Evolutionary conservation across 306 rosid genomes (phyloP).

Genomic region (Corylus heterophylla): DNA sequence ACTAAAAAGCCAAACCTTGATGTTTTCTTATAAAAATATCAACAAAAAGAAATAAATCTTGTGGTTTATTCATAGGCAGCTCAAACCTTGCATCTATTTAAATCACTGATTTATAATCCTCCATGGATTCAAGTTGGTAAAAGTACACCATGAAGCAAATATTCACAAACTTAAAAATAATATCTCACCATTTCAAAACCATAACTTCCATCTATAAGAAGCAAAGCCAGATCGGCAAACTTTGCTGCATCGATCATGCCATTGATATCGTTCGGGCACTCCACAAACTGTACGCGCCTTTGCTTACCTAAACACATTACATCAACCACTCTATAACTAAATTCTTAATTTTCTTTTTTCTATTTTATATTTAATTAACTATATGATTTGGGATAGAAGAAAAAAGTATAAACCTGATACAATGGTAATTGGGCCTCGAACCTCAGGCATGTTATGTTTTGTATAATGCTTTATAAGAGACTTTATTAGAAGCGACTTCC

Average conservation of each 20-base stretch:
- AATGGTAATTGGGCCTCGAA: conserved; percentile 86
- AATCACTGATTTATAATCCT: not conserved
- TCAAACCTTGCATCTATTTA: not conserved
- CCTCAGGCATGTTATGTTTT: conserved; percentile 78
- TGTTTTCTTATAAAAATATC: not conserved
- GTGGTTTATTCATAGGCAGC: not conserved
- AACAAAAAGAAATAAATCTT: not conserved
- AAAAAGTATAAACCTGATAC: conserved; percentile 64
- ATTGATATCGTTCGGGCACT: conserved; percentile 90
- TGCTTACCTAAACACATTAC: conserved; percentile 65
- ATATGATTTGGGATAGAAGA: not conserved
- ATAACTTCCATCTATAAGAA: conserved; percentile 90
- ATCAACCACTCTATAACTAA: conserved; percentile 11
- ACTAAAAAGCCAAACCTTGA: not conserved
- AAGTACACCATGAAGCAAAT: not conserved
- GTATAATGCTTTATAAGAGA: conserved; percentile 82
- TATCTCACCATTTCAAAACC: conserved; percentile 92
- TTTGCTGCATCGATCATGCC: conserved; percentile 97
- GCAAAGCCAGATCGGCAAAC: conserved; percentile 87
- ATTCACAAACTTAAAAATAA: not conserved
- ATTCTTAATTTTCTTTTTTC: not conserved
- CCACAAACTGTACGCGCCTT: conserved; percentile 88
- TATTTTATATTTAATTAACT: not conserved
- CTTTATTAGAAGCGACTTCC: conserved; percentile 86
- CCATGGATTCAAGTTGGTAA: not conserved